Base-by-base conservation (phyloP, 257 asterid species). In the Salvia splendens region DNA sequence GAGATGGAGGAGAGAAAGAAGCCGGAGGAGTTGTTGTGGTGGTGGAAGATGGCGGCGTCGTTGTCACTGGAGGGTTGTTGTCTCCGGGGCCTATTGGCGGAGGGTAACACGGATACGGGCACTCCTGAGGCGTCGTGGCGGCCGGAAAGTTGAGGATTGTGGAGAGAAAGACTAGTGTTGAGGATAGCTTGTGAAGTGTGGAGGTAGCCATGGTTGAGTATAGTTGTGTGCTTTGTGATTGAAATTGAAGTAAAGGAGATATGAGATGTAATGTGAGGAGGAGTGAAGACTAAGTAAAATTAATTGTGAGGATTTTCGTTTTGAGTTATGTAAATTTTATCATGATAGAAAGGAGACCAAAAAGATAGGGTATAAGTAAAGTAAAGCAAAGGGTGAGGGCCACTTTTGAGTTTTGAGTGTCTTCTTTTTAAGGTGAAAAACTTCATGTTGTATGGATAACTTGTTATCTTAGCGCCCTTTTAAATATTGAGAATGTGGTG, bases 91-190 rank as follows among this genome's bases (percentile, higher is more conserved):
- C 95, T 32, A 76, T 84, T 0, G 98, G 96, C 5, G 98, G 88
- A 3, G 98, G 98, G 46, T 80, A 87, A n/a, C 98, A 92, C 1
- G 98, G 98, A 16, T 92, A 92, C 2, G 86, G 96, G 51, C 98
- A 89, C 45, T 81, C 95, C 79, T 91, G 97, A 17, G 89, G 35
- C 20, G 77, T 68, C 14, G 82, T 53, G 74, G 73, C 43, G 42
- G 83, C 57, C 67, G 84, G 89, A 70, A 62, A 80, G 50, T 60
- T 6, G 71, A 84, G 79, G 36, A 77, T 41, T 61, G 74, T 55
- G 28, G 71, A 65, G 72, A 76, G 60, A 54, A 72, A 16, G 0
- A 81, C 11, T 5, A 83, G 74, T 67, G 73, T 45, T 8, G 73
- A 24, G 77, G 84, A 76, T 30, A 81, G 78, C 9, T 64, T 74